Conservation (phyloP, 108 stramenopile genomes). For the Aurantiochytrium sp. region DNA sequence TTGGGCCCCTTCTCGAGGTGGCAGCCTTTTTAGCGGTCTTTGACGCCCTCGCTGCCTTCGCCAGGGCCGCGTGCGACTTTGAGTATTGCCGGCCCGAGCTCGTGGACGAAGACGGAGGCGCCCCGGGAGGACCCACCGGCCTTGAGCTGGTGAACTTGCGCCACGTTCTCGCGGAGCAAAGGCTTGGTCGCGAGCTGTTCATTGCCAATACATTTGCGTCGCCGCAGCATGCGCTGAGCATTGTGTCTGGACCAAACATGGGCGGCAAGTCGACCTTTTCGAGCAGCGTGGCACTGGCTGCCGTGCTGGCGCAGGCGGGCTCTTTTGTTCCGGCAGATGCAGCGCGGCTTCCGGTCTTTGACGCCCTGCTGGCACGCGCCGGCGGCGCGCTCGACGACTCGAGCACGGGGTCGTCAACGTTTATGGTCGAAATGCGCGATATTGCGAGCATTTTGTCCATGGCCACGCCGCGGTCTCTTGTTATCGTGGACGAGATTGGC, state of each 20-base stretch:
- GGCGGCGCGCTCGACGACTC: slow-evolving; percentile 41
- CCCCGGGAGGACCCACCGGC: not conserved
- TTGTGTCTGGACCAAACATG: slow-evolving; percentile 55
- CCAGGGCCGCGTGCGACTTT: not conserved
- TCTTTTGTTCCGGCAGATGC: slow-evolving; percentile 45
- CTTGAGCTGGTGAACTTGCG: not conserved
- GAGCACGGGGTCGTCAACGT: slow-evolving; percentile 45
- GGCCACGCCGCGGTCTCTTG: slow-evolving; percentile 37
- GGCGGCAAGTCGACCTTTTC: slow-evolving; percentile 56
- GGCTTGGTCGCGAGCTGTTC: not conserved
- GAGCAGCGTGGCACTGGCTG: slow-evolving; percentile 47
- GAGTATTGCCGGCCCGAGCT: not conserved
- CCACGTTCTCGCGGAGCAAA: not conserved
- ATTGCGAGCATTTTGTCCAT: slow-evolving; percentile 36
- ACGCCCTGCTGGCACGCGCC: slow-evolving; percentile 42
- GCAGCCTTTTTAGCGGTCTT: not conserved
- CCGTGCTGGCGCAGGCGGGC: slow-evolving; percentile 53
- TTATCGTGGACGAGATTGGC: slow-evolving; percentile 57
- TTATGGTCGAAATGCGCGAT: slow-evolving; percentile 57
- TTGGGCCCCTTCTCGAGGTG: not conserved
- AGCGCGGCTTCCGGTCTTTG: slow-evolving; percentile 41
- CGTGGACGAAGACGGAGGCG: too few species aligned
- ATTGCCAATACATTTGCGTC: not conserved
- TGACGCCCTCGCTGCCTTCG: not conserved
- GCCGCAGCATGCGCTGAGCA: not conserved